phyloP scores from a whole-genome alignment of 2,329 filamentous ascomycete genomes.

The Colletotrichum incanum region DNA sequence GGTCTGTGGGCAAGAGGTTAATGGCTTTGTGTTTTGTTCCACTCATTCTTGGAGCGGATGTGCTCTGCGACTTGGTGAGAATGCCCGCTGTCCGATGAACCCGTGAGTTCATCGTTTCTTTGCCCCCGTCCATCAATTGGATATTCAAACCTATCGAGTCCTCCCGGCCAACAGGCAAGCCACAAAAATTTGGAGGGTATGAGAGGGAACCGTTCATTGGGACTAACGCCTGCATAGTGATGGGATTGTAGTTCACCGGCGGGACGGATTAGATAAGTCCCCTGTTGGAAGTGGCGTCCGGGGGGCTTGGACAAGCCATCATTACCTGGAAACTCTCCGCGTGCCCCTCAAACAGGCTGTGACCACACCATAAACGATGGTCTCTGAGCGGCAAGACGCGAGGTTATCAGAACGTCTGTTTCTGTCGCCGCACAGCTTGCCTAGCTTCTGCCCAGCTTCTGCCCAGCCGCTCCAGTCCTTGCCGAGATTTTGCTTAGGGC shows the following conservation, averaged over 20 bases:
- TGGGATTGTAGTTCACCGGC: constrained; percentile 26
- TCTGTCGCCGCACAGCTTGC: constrained; percentile 16
- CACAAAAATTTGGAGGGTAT: constrained; percentile 1
- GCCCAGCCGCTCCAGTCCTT: constrained; percentile 14
- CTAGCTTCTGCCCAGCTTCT: constrained; percentile 27
- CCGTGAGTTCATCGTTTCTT: neutral
- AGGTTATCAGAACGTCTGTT: constrained; percentile 20
- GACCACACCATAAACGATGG: neutral
- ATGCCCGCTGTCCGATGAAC: neutral
- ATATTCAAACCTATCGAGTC: neutral
- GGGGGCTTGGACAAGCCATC: constrained; percentile 13
- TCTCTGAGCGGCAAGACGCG: constrained; percentile 1
- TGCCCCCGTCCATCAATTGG: neutral
- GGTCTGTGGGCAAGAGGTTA: neutral
- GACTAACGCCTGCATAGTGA: constrained; percentile 37
- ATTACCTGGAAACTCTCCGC: constrained; percentile 15
- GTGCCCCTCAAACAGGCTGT: neutral
- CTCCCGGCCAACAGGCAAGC: neutral
- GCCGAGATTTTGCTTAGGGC: neutral
- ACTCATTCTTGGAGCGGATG: neutral
- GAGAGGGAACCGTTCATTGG: constrained; percentile 7
- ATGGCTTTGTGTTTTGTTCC: neutral
- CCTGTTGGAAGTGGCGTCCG: constrained; percentile 27
- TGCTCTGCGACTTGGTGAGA: neutral
- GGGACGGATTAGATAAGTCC: constrained; percentile 21